These are phyloP conservation scores for Naegleria fowleri DNA, from an alignment of 208 protist species.

Conservation along the genomic window DNA sequence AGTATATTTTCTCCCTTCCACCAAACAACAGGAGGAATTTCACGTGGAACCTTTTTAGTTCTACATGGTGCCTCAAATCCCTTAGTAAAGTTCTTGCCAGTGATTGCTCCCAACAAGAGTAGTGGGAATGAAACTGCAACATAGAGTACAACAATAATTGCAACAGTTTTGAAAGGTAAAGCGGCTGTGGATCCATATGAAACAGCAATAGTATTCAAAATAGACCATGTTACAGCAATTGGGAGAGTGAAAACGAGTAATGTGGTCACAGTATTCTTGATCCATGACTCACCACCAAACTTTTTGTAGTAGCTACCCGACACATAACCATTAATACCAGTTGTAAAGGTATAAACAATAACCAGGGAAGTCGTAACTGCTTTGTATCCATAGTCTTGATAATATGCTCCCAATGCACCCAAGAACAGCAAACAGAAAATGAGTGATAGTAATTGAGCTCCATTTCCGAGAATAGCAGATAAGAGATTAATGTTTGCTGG, in stretches of 20 bases:
- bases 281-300: slow-evolving; percentile 39
- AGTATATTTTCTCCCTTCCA: slow-evolving; percentile 32
- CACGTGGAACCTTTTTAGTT: slow-evolving; percentile 42
- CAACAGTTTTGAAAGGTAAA: slow-evolving; percentile 42
- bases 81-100: slow-evolving; percentile 35
- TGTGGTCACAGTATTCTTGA: slow-evolving; percentile 43
- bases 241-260: slow-evolving; percentile 34
- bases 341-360: slow-evolving; percentile 42
- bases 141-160: slow-evolving; percentile 35
- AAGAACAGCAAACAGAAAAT: slow-evolving; percentile 35
- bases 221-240: slow-evolving; percentile 40
- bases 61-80: slow-evolving; percentile 44
- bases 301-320: slow-evolving; percentile 35
- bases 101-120: slow-evolving; percentile 41
- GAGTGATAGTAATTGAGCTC: slow-evolving; percentile 21
- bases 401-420: slow-evolving; percentile 23
- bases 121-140: slow-evolving; percentile 40
- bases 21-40: slow-evolving; percentile 46
- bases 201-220: slow-evolving; percentile 40
- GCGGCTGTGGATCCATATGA: slow-evolving; percentile 35
- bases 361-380: slow-evolving; percentile 38
- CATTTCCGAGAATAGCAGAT: slow-evolving; percentile 37
- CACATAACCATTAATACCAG: slow-evolving; percentile 39
- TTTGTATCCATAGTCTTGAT: slow-evolving; percentile 2
- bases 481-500: slow-evolving; percentile 33